phyloP scores from a whole-genome alignment of 192 early-diverging fungal genomes.

The Coemansia asiatica region DNA sequence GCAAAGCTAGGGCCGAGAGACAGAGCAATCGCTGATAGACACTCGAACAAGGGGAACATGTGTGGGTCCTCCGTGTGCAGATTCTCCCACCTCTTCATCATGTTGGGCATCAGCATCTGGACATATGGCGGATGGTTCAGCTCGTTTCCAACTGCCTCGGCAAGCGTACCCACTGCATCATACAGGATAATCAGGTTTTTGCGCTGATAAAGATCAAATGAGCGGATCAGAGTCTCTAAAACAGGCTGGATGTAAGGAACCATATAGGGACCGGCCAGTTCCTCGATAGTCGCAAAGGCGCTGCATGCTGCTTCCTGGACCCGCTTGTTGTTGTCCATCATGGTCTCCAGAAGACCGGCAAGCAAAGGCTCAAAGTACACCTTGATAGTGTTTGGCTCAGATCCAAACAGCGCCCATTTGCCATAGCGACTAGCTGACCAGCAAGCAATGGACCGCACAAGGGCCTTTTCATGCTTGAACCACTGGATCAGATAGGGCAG shows the following conservation, averaged over 20 bases:
- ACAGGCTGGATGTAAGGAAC: conserved; percentile 89
- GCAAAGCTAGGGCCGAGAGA: conserved; percentile 84
- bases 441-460: conserved; percentile 96
- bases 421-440: conserved; percentile 97
- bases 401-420: conserved; percentile 69
- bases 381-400: conserved; percentile 58
- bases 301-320: conserved; percentile 98
- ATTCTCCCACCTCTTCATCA: conserved; percentile 82
- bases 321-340: conserved; percentile 95
- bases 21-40: conserved; percentile 82
- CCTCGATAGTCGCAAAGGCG: conserved; percentile 94
- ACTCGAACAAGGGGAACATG: conserved; percentile 94
- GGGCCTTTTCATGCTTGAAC: conserved; percentile 79
- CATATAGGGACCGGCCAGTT: conserved; percentile 79
- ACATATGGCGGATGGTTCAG: conserved; percentile 82
- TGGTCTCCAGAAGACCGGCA: conserved; percentile 69
- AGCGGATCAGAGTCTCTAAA: conserved; percentile 73
- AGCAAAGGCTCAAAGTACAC: conserved; percentile 86
- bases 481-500: conserved; percentile 82
- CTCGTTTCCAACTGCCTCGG: conserved; percentile 82
- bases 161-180: conserved; percentile 96
- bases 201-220: conserved; percentile 91
- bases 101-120: conserved; percentile 81
- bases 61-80: conserved; percentile 84
- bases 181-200: conserved; percentile 96